phyloP scores from a whole-genome alignment of 495 filamentous ascomycete species.

The Glutinoglossum americanum region DNA sequence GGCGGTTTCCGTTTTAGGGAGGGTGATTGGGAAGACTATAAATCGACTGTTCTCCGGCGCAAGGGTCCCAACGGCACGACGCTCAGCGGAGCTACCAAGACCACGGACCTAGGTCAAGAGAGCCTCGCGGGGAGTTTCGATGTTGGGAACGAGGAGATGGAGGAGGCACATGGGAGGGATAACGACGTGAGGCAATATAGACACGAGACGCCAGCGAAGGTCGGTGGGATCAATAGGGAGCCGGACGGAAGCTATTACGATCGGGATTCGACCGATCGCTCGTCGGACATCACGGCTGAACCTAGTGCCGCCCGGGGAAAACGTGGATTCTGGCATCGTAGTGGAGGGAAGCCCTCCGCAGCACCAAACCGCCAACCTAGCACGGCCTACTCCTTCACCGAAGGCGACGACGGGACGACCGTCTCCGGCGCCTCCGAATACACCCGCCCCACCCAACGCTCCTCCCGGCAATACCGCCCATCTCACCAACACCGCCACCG shows the following conservation, averaged over 20 bases:
- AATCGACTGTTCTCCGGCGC: slow-evolving; percentile 80
- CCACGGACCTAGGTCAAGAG: slow-evolving; percentile 60
- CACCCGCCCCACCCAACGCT: neutral
- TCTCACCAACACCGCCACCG: slow-evolving; percentile 11
- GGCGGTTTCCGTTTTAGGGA: slow-evolving; percentile 75
- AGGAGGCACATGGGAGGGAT: slow-evolving; percentile 29
- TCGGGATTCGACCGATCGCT: slow-evolving; percentile 19
- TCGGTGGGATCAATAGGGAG: slow-evolving; percentile 67
- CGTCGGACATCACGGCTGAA: neutral
- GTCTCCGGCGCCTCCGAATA: slow-evolving; percentile 5
- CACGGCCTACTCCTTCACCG: slow-evolving; percentile 16
- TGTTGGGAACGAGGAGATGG: slow-evolving; percentile 35
- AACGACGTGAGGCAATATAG: slow-evolving; percentile 62
- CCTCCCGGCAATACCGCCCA: neutral
- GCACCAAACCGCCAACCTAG: slow-evolving; percentile 7
- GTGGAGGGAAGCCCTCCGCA: slow-evolving; percentile 1
- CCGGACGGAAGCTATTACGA: slow-evolving; percentile 54
- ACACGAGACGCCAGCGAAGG: slow-evolving; percentile 59
- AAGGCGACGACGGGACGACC: slow-evolving; percentile 12
- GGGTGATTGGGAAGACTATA: slow-evolving; percentile 95
- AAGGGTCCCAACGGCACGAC: slow-evolving; percentile 76
- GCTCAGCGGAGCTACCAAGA: slow-evolving; percentile 55
- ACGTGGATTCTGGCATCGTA: neutral
- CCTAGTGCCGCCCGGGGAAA: neutral
- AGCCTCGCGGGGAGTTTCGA: slow-evolving; percentile 46